These are phyloP conservation scores for Calocybe indica DNA, from an alignment of 768 basidiomycete species.

Conservation along the genomic window DNA sequence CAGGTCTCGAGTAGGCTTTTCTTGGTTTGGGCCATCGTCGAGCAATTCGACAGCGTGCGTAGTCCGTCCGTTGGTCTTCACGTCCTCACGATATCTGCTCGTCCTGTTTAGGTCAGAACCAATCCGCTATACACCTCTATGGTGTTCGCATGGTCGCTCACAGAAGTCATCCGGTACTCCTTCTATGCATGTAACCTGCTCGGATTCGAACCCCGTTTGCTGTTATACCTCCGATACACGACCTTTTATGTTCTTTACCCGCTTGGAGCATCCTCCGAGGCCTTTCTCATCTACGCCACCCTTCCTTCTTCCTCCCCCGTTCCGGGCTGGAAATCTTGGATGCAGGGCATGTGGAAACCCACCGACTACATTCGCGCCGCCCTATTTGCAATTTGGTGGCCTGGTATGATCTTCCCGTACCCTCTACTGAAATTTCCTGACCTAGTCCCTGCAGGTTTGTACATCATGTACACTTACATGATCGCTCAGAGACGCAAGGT, in stretches of 20 bases:
- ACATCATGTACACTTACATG: slow-evolving; percentile 51
- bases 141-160: slow-evolving; percentile 88
- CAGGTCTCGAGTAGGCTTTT: slow-evolving; percentile 82
- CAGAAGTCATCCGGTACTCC: slow-evolving; percentile 87
- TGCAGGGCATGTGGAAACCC: slow-evolving; percentile 42
- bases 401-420: slow-evolving; percentile 43
- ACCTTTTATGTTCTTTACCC: slow-evolving; percentile 95
- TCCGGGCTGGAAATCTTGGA: slow-evolving; percentile 35
- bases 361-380: slow-evolving; percentile 52
- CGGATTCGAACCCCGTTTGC: slow-evolving; percentile 40
- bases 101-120: slow-evolving; percentile 43
- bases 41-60: slow-evolving; percentile 56
- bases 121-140: slow-evolving; percentile 85
- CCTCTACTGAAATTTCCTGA: background rate
- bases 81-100: background rate
- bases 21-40: slow-evolving; percentile 80
- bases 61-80: background rate
- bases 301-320: slow-evolving; percentile 47
- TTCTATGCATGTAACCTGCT: slow-evolving; percentile 76
- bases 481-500: slow-evolving; percentile 44
- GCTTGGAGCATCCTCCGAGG: slow-evolving; percentile 87
- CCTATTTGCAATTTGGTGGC: slow-evolving; percentile 84
- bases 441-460: slow-evolving; percentile 30
- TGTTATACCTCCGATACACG: slow-evolving; percentile 81
- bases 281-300: slow-evolving; percentile 73